Conservation (phyloP, 2,329 filamentous ascomycete genomes). For the Aspergillus carbonarius region DNA sequence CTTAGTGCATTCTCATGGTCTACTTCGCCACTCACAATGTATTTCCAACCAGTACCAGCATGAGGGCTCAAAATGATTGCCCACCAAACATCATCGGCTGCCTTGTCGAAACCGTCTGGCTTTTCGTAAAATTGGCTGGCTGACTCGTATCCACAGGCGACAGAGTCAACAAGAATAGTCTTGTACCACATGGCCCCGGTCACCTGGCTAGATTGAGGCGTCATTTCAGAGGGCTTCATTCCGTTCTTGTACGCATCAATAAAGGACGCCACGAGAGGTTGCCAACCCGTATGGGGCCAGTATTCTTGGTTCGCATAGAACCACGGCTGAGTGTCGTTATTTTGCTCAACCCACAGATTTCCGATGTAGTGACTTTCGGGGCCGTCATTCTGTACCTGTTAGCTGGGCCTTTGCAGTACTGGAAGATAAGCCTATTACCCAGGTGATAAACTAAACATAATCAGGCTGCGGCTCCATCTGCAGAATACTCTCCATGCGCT, state of each 20-base stretch:
- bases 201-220: constrained; percentile 17
- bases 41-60: not conserved
- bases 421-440: constrained; percentile 23
- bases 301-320: constrained; percentile 32
- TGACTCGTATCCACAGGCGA: not conserved
- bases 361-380: constrained; percentile 44
- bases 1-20: not conserved
- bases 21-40: not conserved
- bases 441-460: constrained; percentile 42
- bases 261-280: constrained; percentile 36
- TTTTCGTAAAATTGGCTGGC: not conserved
- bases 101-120: not conserved
- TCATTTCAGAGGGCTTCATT: constrained; percentile 18
- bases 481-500: constrained; percentile 32
- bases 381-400: constrained; percentile 32
- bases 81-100: not conserved
- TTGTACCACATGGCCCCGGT: constrained; percentile 33
- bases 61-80: not conserved
- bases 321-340: constrained; percentile 26
- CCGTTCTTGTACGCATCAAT: constrained; percentile 39
- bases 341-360: constrained; percentile 36
- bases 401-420: not conserved
- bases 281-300: constrained; percentile 34
- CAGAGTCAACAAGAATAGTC: not conserved
- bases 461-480: constrained; percentile 32